A percentile compares a stretch with the other conserved stretches of the same genome.
Evolutionary conservation across 2,329 filamentous ascomycete genomes (phyloP).

Genomic region (Colletotrichum sp.): DNA sequence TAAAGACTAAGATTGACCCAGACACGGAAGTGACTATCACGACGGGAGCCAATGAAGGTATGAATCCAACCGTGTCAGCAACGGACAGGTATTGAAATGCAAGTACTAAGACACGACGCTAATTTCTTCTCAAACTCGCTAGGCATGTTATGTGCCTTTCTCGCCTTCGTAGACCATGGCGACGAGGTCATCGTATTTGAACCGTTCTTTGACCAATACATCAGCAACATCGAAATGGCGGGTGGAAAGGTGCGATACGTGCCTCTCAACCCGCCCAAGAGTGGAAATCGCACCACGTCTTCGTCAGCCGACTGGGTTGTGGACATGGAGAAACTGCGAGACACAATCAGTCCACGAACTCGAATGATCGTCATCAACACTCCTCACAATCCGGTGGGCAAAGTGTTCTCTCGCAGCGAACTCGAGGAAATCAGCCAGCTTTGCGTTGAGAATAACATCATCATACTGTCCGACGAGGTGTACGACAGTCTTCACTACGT

Average conservation of each 20-base stretch:
- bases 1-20: slow-evolving; percentile 80
- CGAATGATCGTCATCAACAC: slow-evolving; percentile 96
- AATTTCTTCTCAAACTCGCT: background rate
- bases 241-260: slow-evolving; percentile 95
- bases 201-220: slow-evolving; percentile 98
- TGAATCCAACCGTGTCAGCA: background rate
- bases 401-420: slow-evolving; percentile 87
- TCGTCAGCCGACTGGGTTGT: slow-evolving; percentile 89
- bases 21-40: slow-evolving; percentile 95
- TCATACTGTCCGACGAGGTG: slow-evolving; percentile 91
- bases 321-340: slow-evolving; percentile 81
- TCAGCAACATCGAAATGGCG: slow-evolving; percentile 98
- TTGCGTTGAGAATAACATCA: slow-evolving; percentile 90
- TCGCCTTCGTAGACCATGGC: slow-evolving; percentile 93
- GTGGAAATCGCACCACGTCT: slow-evolving; percentile 79
- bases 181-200: slow-evolving; percentile 99
- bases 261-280: slow-evolving; percentile 83
- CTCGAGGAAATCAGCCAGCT: slow-evolving; percentile 84
- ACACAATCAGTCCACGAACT: slow-evolving; percentile 81
- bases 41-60: slow-evolving; percentile 83
- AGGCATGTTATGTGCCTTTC: slow-evolving; percentile 95
- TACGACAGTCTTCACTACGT: slow-evolving; percentile 96
- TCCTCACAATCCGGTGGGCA: slow-evolving; percentile 92
- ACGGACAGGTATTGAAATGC: background rate
- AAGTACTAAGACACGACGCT: too few relatives aligned